Percentiles rank a stretch among this genome's conserved stretches.
phyloP scores from a whole-genome alignment of 1,139 yeast species.

The Scheffersomyces quercinus region DNA sequence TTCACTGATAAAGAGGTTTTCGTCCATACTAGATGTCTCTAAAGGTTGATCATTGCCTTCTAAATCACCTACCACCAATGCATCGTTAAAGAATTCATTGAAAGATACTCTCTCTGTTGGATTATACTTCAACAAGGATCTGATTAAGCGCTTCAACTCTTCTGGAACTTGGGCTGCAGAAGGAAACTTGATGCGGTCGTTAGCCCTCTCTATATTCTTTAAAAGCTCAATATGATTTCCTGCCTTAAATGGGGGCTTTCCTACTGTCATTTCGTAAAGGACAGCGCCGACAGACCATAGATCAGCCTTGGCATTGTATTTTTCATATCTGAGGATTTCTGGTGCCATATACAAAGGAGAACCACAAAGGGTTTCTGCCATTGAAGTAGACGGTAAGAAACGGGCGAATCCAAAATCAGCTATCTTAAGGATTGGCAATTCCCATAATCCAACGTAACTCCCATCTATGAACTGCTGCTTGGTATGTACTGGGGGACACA shows the following conservation, averaged over 20 bases:
- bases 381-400: slow-evolving; percentile 83
- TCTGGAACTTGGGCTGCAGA: slow-evolving; percentile 57
- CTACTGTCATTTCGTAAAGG: slow-evolving; percentile 89
- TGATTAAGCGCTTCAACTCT: slow-evolving; percentile 67
- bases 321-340: slow-evolving; percentile 89
- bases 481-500: slow-evolving; percentile 73
- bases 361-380: slow-evolving; percentile 97
- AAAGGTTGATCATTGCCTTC: slow-evolving; percentile 55
- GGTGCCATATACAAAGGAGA: slow-evolving; percentile 99
- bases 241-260: slow-evolving; percentile 94
- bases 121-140: slow-evolving; percentile 74
- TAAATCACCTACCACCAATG: slow-evolving; percentile 49
- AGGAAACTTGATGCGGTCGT: slow-evolving; percentile 79
- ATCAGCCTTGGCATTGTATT: slow-evolving; percentile 95
- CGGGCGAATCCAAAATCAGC: slow-evolving; percentile 99
- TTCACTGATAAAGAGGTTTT: slow-evolving; percentile 80
- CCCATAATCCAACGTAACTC: slow-evolving; percentile 78
- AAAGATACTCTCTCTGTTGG: slow-evolving; percentile 89
- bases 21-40: slow-evolving; percentile 71
- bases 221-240: slow-evolving; percentile 87
- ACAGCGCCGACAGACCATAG: slow-evolving; percentile 99
- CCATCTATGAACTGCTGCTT: slow-evolving; percentile 55
- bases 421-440: slow-evolving; percentile 83
- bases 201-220: slow-evolving; percentile 78
- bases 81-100: slow-evolving; percentile 77